phyloP scores from a whole-genome alignment of 225 moss, liverwort and hornwort species.

The Asterella californica region DNA sequence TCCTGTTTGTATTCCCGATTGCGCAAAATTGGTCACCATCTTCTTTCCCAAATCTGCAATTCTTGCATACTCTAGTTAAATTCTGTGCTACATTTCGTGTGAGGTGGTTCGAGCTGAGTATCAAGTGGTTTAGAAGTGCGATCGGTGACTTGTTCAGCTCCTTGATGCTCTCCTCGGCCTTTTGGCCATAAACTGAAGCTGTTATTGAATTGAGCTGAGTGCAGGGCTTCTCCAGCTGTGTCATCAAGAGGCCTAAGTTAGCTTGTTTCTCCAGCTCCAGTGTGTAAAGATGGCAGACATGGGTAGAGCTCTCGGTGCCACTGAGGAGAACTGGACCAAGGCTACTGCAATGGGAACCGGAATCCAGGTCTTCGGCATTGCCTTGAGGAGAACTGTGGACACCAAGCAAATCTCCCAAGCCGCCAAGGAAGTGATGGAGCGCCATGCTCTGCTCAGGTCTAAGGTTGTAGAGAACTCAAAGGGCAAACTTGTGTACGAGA shows the following conservation, averaged over 20 bases:
- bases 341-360: conserved; percentile 69
- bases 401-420: conserved; percentile 46
- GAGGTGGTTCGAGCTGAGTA: background rate
- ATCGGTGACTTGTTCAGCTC: background rate
- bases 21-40: too few species aligned
- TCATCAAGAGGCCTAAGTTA: background rate
- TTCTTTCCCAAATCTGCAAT: too few species aligned
- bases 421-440: conserved; percentile 53
- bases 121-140: background rate
- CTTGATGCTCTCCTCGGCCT: background rate
- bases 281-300: conserved; percentile 13
- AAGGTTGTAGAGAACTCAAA: conserved; percentile 52
- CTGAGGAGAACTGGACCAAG: conserved; percentile 85
- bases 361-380: conserved; percentile 51
- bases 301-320: conserved; percentile 56
- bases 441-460: conserved; percentile 54
- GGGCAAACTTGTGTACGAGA: conserved; percentile 56
- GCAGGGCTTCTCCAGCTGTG: background rate
- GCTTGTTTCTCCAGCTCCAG: background rate
- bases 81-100: too few species aligned
- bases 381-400: conserved; percentile 60
- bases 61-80: too few species aligned
- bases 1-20: too few species aligned
- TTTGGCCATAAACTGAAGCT: too few species aligned
- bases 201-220: background rate